These are phyloP conservation scores for Spencermartinsiella ligniputridi DNA, from an alignment of 1,139 yeast genomes.

Conservation along the genomic window DNA sequence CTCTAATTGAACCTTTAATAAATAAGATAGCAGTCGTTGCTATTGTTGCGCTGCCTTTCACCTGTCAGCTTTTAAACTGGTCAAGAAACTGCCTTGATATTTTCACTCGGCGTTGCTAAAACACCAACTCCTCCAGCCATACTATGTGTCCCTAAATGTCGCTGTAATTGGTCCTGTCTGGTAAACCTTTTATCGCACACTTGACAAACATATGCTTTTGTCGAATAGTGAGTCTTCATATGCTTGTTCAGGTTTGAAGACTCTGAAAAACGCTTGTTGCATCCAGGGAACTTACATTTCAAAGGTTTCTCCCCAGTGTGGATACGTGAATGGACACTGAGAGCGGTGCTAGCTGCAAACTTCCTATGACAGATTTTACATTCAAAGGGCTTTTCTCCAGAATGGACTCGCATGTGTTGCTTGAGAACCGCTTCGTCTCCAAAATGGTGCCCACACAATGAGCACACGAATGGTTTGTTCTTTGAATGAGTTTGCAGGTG, in stretches of 20 bases:
- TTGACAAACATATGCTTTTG: conserved; percentile 24
- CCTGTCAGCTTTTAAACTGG: no score
- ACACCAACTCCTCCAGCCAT: neutral
- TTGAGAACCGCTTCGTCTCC: conserved; percentile 61
- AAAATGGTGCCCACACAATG: conserved; percentile 62
- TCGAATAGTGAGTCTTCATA: conserved; percentile 46
- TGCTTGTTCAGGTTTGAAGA: conserved; percentile 87
- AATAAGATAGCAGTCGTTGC: no score
- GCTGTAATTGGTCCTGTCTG: conserved; percentile 32
- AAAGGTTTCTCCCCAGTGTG: conserved; percentile 95
- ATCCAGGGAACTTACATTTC: conserved; percentile 70
- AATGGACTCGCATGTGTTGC: conserved; percentile 81
- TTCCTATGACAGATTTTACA: conserved; percentile 77
- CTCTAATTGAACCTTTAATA: no score
- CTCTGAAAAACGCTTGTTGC: conserved; percentile 83
- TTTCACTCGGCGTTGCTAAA: no score
- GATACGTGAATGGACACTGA: conserved; percentile 64
- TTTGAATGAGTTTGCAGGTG: conserved; percentile 88
- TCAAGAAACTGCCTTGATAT: no score
- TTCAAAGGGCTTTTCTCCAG: conserved; percentile 78
- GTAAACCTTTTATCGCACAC: conserved; percentile 31
- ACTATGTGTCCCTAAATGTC: conserved; percentile 27
- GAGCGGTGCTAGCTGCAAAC: conserved; percentile 56
- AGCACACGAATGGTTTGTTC: conserved; percentile 70
- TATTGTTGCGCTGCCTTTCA: no score